These are phyloP conservation scores for Berkeleyomyces rouxiae DNA, from an alignment of 2,329 filamentous ascomycete species.

Conservation along the genomic window DNA sequence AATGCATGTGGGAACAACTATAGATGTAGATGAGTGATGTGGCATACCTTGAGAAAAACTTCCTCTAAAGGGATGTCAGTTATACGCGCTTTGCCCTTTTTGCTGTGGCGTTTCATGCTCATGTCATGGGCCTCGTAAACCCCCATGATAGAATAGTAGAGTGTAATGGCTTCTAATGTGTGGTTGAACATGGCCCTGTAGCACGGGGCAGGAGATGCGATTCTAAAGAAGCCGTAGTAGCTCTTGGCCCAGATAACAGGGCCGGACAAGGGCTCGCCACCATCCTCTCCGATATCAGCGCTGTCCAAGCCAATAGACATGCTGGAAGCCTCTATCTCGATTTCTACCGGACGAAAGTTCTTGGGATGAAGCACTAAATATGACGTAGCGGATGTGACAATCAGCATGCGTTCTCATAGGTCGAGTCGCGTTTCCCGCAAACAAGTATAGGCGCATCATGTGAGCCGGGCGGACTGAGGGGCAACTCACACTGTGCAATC, in stretches of 20 bases:
- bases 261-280: conserved; percentile 21
- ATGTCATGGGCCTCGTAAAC: conserved; percentile 30
- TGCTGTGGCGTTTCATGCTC: conserved; percentile 21
- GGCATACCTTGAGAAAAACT: conserved; percentile 22
- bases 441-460: no score
- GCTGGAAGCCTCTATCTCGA: conserved; percentile 35
- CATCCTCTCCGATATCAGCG: neutral
- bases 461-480: no score
- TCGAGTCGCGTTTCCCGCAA: no score
- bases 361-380: conserved; percentile 8
- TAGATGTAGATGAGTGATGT: neutral
- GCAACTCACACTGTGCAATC: conserved; percentile 23
- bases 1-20: neutral
- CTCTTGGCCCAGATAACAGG: conserved; percentile 51
- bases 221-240: conserved; percentile 50
- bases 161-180: conserved; percentile 45
- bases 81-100: conserved; percentile 17
- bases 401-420: no score
- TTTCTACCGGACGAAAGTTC: conserved; percentile 19
- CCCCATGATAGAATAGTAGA: conserved; percentile 47
- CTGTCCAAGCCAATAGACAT: conserved; percentile 34
- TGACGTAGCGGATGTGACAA: neutral
- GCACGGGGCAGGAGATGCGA: conserved; percentile 35
- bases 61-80: conserved; percentile 20
- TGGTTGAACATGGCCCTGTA: conserved; percentile 41